Evolutionary conservation across 441 rosid species (phyloP).

Genomic region (Melastoma candidum): DNA sequence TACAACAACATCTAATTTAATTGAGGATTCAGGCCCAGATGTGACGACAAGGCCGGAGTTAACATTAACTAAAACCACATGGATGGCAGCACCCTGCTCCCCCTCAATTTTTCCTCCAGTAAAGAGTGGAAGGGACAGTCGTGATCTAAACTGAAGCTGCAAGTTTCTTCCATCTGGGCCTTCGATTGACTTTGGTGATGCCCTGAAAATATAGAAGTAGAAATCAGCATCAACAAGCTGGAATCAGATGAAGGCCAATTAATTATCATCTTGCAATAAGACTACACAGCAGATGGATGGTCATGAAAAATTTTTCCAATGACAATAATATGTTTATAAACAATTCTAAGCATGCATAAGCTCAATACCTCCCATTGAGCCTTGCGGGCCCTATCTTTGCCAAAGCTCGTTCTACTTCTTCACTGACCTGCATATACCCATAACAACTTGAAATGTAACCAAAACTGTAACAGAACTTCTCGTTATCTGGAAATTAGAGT

Average conservation of each 20-base stretch:
- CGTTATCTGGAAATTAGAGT: too few species aligned
- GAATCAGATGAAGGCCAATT: background rate
- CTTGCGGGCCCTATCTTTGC: slow-evolving; percentile 6
- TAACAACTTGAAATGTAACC: too few species aligned
- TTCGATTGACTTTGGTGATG: slow-evolving; percentile 5
- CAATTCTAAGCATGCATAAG: background rate
- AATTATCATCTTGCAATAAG: too few species aligned
- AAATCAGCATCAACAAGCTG: background rate
- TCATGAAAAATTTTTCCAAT: too few species aligned
- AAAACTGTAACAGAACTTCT: too few species aligned
- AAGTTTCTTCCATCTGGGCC: slow-evolving; percentile 4
- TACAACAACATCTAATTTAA: slow-evolving; percentile 9
- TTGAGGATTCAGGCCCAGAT: slow-evolving; percentile 5
- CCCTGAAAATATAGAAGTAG: background rate
- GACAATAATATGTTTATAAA: background rate
- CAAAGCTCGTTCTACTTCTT: slow-evolving; percentile 15
- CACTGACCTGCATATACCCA: slow-evolving; percentile 8
- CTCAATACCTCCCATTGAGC: slow-evolving; percentile 1
- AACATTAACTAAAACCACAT: slow-evolving; percentile 6
- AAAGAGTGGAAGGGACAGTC: slow-evolving; percentile 15
- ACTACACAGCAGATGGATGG: too few species aligned
- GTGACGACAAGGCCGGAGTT: slow-evolving; percentile 8
- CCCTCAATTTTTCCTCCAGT: slow-evolving; percentile 15
- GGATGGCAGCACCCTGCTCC: slow-evolving; percentile 10
- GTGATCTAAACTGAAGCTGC: slow-evolving; percentile 10